A percentile compares a stretch with the other conserved stretches of the same genome.
Evolutionary conservation across 1,284 basidiomycete genomes (phyloP).

Genomic region (Hypsizygus ulmarius): DNA sequence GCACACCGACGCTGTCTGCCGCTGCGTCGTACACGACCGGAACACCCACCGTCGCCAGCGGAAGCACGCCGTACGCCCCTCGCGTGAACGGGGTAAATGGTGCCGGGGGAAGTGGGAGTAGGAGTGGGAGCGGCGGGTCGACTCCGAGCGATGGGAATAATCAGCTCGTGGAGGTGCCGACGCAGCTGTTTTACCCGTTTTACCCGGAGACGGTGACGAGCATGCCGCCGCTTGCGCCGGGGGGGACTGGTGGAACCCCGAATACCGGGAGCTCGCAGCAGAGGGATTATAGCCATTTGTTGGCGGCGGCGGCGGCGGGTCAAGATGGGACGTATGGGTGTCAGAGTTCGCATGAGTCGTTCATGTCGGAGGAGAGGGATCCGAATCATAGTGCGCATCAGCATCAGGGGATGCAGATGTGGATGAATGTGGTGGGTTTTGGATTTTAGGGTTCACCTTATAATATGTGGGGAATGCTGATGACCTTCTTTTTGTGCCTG

Average conservation of each 20-base stretch:
- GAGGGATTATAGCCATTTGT: constrained; percentile 50
- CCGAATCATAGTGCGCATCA: constrained; percentile 28
- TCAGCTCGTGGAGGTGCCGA: constrained; percentile 60
- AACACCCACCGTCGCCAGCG: constrained; percentile 17
- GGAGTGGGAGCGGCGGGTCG: constrained; percentile 29
- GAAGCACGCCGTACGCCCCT: constrained; percentile 34
- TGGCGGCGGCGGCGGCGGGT: constrained; percentile 54
- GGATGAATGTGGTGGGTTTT: constrained; percentile 38
- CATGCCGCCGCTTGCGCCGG: constrained; percentile 21
- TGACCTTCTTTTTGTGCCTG: not conserved
- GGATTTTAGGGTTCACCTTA: not conserved
- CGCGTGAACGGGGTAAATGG: constrained; percentile 21
- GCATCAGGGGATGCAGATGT: constrained; percentile 33
- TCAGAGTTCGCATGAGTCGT: constrained; percentile 53
- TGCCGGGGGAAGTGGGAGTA: constrained; percentile 21
- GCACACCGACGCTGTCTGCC: constrained; percentile 42
- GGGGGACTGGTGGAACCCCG: constrained; percentile 23
- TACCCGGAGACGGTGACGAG: constrained; percentile 48
- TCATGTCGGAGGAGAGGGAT: constrained; percentile 66
- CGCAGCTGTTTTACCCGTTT: constrained; percentile 71
- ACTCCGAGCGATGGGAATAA: constrained; percentile 36
- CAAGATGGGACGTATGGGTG: constrained; percentile 49
- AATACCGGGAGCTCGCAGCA: too few relatives aligned
- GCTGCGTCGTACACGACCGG: constrained; percentile 23
- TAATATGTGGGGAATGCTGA: not conserved